These are phyloP conservation scores for Podaxis pistillaris DNA, from an alignment of 768 basidiomycete genomes.

Conservation along the genomic window DNA sequence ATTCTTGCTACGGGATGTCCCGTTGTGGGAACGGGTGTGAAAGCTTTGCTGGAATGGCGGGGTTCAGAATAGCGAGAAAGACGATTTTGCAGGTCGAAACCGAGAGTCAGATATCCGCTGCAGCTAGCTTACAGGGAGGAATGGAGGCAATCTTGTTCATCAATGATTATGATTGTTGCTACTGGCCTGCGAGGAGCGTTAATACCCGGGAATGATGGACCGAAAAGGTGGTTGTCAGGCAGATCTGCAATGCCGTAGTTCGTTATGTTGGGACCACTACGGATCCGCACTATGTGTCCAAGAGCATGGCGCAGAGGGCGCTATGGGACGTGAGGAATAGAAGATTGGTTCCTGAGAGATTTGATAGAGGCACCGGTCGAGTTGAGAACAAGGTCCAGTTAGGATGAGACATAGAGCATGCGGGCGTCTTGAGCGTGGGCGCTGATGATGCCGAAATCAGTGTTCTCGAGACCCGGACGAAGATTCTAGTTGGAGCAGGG, in stretches of 20 bases:
- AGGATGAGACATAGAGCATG: not conserved
- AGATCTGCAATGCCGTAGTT: not conserved
- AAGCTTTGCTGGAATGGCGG: too few relatives aligned
- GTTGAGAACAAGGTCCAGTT: not conserved
- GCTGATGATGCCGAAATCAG: constrained; percentile 2
- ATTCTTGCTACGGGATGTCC: not conserved
- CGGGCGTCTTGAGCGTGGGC: not conserved
- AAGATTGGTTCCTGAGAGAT: not conserved
- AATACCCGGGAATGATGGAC: not conserved
- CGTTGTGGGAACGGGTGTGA: not conserved
- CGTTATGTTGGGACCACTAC: not conserved
- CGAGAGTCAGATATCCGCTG: too few relatives aligned
- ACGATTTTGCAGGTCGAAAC: too few relatives aligned
- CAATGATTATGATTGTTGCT: not conserved
- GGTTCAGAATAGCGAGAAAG: too few relatives aligned
- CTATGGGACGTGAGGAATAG: not conserved
- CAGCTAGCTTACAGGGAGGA: too few relatives aligned
- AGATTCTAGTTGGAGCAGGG: not conserved
- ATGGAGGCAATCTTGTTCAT: too few relatives aligned
- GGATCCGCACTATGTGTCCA: not conserved
- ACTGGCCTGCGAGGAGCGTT: not conserved
- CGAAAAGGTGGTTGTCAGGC: not conserved
- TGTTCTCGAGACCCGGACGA: not conserved
- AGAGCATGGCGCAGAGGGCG: not conserved
- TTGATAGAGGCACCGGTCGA: not conserved